A percentile compares a stretch with the other conserved stretches of the same genome.
Evolutionary conservation across 495 filamentous ascomycete species (phyloP).

Genomic region (Penicillium cataractarum): DNA sequence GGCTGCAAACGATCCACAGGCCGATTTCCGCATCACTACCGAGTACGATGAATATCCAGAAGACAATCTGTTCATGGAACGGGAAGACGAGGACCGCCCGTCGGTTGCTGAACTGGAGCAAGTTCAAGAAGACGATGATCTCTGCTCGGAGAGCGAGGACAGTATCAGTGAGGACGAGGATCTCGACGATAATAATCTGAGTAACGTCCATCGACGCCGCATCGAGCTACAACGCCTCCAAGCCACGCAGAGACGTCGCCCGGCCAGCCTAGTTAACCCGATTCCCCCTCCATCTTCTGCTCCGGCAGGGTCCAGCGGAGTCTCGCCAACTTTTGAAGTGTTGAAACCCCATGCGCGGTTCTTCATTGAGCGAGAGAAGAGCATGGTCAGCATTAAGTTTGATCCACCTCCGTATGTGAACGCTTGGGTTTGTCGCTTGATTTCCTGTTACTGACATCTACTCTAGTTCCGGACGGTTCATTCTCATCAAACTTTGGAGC

Average conservation of each 20-base stretch:
- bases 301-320: background rate
- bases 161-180: slow-evolving; percentile 49
- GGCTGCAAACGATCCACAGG: slow-evolving; percentile 25
- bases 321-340: slow-evolving; percentile 47
- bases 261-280: slow-evolving; percentile 35
- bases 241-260: slow-evolving; percentile 31
- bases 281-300: slow-evolving; percentile 15
- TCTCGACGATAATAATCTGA: slow-evolving; percentile 17
- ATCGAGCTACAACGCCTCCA: slow-evolving; percentile 32
- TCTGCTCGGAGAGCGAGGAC: slow-evolving; percentile 57
- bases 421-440: background rate
- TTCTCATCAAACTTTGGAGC: slow-evolving; percentile 86
- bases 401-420: slow-evolving; percentile 79
- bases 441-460: slow-evolving; percentile 14
- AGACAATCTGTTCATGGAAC: slow-evolving; percentile 33
- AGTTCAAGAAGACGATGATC: slow-evolving; percentile 36
- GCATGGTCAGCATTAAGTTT: slow-evolving; percentile 84
- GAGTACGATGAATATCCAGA: slow-evolving; percentile 52
- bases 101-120: slow-evolving; percentile 33
- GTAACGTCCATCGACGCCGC: slow-evolving; percentile 34
- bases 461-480: slow-evolving; percentile 66
- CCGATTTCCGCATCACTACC: slow-evolving; percentile 54
- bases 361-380: slow-evolving; percentile 77
- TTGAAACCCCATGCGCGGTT: slow-evolving; percentile 76
- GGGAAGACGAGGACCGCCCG: slow-evolving; percentile 30